Conservation (phyloP, 441 rosid species). For the Isatis lusitanica region DNA sequence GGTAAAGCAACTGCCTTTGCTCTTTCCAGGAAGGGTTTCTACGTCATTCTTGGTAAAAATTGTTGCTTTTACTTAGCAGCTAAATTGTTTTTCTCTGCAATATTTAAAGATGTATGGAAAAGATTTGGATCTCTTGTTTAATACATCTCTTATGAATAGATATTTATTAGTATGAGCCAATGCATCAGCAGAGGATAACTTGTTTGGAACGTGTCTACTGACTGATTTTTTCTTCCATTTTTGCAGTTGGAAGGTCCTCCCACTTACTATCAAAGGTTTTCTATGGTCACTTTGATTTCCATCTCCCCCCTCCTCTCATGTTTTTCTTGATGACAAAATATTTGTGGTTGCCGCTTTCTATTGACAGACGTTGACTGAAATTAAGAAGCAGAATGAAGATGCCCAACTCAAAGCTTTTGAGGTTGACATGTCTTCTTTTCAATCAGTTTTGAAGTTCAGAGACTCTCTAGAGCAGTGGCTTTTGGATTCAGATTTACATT, state of each 20-base stretch:
- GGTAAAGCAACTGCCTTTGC: conserved; percentile 79
- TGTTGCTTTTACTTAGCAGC: neutral
- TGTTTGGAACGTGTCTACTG: conserved; percentile 12
- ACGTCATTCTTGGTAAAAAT: conserved; percentile 64
- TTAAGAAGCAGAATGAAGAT: conserved; percentile 46
- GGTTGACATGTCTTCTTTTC: conserved; percentile 77
- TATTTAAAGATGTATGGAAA: neutral
- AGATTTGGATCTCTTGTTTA: neutral
- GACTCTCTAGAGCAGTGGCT: conserved; percentile 76
- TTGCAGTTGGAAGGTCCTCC: conserved; percentile 77
- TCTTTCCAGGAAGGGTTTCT: conserved; percentile 76
- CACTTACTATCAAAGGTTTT: conserved; percentile 56
- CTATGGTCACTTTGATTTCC: neutral
- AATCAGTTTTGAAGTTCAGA: conserved; percentile 61
- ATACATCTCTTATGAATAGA: neutral
- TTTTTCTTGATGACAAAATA: neutral
- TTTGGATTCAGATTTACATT: conserved; percentile 64
- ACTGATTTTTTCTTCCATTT: conserved; percentile 23
- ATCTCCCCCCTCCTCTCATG: neutral
- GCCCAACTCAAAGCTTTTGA: conserved; percentile 66
- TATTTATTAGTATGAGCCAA: conserved; percentile 7
- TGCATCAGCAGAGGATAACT: conserved; percentile 6
- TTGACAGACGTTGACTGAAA: conserved; percentile 58
- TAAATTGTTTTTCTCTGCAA: neutral
- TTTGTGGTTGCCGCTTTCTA: conserved; percentile 13